Evolutionary conservation across 139 green algal genomes (phyloP).

Genomic region (Closterium sp.): DNA sequence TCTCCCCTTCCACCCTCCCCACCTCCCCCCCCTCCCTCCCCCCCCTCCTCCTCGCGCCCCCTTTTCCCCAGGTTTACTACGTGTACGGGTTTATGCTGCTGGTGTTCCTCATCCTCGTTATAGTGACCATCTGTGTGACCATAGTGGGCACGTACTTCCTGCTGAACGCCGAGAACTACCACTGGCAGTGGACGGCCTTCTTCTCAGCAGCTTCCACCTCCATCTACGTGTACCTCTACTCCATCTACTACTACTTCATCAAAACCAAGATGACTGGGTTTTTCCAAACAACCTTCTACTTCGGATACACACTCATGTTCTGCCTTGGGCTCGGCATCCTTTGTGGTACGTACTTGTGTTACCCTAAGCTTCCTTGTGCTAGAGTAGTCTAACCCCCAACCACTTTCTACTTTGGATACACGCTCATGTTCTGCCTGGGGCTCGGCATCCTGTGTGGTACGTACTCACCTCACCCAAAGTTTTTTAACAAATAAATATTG

Average conservation of each 20-base stretch:
- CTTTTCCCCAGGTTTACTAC: not conserved
- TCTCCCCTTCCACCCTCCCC: constrained; percentile 43
- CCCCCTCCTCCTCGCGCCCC: no score
- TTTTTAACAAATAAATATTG: constrained; percentile 93
- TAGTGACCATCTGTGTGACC: constrained; percentile 85
- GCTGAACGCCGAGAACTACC: constrained; percentile 98
- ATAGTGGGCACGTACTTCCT: constrained; percentile 97
- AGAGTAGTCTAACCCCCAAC: constrained; percentile 63
- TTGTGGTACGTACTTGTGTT: constrained; percentile 63
- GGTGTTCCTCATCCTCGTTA: constrained; percentile 89
- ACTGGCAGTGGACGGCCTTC: constrained; percentile 96
- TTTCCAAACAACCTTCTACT: constrained; percentile 97
- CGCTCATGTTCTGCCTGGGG: constrained; percentile 83
- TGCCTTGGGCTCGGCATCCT: constrained; percentile 76
- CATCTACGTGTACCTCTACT: constrained; percentile 92
- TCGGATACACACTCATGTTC: constrained; percentile 95
- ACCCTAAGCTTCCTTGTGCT: not conserved
- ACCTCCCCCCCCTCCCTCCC: no score
- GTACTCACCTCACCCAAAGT: not conserved
- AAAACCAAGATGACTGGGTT: constrained; percentile 98
- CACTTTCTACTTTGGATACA: constrained; percentile 95
- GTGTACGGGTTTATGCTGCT: constrained; percentile 98
- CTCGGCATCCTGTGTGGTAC: constrained; percentile 71
- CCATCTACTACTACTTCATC: constrained; percentile 84
- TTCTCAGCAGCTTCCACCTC: constrained; percentile 73